Conservation (phyloP, 345 rosid species). For the Eucalyptus marginata region DNA sequence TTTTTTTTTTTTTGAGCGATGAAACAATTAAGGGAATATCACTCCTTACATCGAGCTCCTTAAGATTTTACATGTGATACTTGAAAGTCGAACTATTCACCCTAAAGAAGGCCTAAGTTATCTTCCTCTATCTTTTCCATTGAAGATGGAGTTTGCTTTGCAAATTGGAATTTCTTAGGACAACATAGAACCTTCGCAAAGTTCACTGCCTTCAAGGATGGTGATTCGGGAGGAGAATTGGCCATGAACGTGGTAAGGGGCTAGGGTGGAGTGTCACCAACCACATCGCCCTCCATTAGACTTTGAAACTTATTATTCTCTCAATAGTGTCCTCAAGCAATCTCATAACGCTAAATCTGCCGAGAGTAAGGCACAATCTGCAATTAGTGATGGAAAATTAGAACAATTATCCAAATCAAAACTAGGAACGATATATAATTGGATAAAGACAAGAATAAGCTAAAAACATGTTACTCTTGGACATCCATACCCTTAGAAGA, state of each 20-base stretch:
- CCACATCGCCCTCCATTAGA: background rate
- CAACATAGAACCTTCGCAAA: background rate
- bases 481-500: background rate
- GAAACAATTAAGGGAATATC: background rate
- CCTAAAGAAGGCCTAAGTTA: background rate
- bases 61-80: background rate
- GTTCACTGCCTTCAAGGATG: background rate
- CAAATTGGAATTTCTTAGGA: background rate
- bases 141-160: background rate
- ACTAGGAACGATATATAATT: background rate
- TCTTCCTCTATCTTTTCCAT: background rate
- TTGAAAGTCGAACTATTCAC: background rate
- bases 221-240: background rate
- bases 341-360: background rate
- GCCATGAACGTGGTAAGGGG: background rate
- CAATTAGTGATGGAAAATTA: background rate
- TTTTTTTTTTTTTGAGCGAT: background rate
- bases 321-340: background rate
- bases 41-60: background rate
- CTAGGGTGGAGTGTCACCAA: background rate
- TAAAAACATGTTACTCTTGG: background rate
- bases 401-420: background rate
- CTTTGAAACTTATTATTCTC: background rate
- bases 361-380: background rate
- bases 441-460: background rate